A percentile compares a stretch with the other conserved stretches of the same genome.
Conservation (phyloP, 139 green algal species). For the Pleodorina starrii region DNA sequence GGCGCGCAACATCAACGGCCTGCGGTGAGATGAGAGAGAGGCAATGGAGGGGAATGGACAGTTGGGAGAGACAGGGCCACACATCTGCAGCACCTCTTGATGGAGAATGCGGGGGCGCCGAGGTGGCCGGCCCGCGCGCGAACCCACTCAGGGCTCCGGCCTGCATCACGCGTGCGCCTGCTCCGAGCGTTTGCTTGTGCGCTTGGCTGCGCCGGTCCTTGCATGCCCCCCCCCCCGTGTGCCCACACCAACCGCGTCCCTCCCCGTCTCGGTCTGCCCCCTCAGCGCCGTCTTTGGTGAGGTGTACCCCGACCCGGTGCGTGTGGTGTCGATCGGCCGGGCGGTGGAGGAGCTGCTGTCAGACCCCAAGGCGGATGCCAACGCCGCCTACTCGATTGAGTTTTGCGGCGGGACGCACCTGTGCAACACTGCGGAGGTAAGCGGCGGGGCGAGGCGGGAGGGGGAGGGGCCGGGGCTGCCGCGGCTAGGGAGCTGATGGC, state of each 20-base stretch:
- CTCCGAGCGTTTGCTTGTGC: too few species aligned
- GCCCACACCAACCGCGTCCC: too few species aligned
- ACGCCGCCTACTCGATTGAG: constrained; percentile 85
- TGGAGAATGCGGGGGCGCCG: too few species aligned
- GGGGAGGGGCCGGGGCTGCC: too few species aligned
- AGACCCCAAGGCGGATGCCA: constrained; percentile 67
- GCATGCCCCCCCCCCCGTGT: too few species aligned
- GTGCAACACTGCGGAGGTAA: constrained; percentile 81
- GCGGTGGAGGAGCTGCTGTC: constrained; percentile 91
- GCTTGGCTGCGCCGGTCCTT: too few species aligned
- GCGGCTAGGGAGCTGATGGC: too few species aligned
- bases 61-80: neutral
- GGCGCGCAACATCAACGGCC: constrained; percentile 89
- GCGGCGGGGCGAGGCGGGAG: too few species aligned
- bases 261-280: neutral
- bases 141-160: too few species aligned
- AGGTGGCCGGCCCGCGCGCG: neutral
- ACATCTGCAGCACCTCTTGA: too few species aligned
- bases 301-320: constrained; percentile 98
- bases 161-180: too few species aligned
- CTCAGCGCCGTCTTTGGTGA: constrained; percentile 95
- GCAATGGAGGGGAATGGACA: too few species aligned
- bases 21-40: constrained; percentile 83
- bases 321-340: constrained; percentile 93
- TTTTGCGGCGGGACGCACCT: constrained; percentile 99